Conservation (phyloP, 306 rosid species). For the Lablab purpureus region DNA sequence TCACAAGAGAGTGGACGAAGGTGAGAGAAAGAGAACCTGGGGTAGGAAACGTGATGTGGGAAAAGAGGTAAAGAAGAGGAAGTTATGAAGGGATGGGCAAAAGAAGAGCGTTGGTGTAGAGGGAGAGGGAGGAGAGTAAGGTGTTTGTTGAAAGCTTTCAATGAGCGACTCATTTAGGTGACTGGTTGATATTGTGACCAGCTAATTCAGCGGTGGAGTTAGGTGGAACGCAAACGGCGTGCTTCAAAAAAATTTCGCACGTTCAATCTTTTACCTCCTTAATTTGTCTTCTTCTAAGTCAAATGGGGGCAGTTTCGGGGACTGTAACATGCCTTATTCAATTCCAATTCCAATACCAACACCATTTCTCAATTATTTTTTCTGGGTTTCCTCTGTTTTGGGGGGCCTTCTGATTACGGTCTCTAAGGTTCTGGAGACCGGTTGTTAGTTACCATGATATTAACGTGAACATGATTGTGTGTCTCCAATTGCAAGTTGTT, state of each 20-base stretch:
- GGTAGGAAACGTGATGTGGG: not conserved
- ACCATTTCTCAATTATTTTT: not conserved
- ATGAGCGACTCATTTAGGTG: conserved; percentile 47
- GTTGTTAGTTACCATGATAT: not conserved
- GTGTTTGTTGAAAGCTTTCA: conserved; percentile 49
- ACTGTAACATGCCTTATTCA: not conserved
- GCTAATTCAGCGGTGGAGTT: conserved; percentile 28
- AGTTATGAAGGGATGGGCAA: conserved; percentile 27
- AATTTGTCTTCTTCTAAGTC: conserved; percentile 8
- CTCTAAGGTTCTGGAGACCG: not conserved
- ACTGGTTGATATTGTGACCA: not conserved
- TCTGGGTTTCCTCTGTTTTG: not conserved
- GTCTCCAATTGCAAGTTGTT: not conserved
- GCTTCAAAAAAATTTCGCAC: not conserved
- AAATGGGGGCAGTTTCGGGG: not conserved
- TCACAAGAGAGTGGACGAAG: conserved; percentile 57
- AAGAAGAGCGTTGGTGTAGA: not conserved
- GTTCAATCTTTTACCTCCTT: not conserved
- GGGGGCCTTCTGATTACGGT: not conserved
- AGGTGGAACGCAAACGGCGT: conserved; percentile 25
- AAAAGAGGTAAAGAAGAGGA: not conserved
- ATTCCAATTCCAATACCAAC: not conserved
- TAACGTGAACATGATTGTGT: not conserved
- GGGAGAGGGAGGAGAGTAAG: conserved; percentile 11
- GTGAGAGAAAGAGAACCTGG: conserved; percentile 13